Conservation (phyloP, 176 grass and related monocot genomes). For the Zea luxurians region DNA sequence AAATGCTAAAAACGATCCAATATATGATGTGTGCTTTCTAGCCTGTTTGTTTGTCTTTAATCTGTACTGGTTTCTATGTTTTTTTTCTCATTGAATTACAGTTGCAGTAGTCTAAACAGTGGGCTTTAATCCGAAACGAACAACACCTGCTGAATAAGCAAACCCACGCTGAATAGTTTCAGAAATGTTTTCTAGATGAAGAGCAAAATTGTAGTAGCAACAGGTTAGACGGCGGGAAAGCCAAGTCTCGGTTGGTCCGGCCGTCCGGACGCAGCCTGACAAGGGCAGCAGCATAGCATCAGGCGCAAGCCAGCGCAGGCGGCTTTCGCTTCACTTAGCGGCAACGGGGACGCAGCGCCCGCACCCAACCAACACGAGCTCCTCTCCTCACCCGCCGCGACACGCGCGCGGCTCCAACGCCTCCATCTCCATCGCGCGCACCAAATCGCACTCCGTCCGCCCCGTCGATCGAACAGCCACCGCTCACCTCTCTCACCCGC, state of each 20-base stretch:
- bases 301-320: slow-evolving; percentile 17
- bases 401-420: not conserved
- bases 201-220: not conserved
- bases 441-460: slow-evolving; percentile 25
- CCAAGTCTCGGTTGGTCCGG: slow-evolving; percentile 56
- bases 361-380: slow-evolving; percentile 63
- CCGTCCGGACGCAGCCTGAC: slow-evolving; percentile 27
- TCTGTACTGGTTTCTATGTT: too few relatives aligned
- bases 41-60: too few relatives aligned
- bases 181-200: not conserved
- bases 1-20: too few relatives aligned
- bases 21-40: too few relatives aligned
- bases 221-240: slow-evolving; percentile 48
- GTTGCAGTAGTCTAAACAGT: too few relatives aligned
- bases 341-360: slow-evolving; percentile 82
- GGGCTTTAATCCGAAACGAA: too few relatives aligned
- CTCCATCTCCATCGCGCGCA: not conserved
- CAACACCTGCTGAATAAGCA: not conserved
- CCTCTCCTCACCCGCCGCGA: slow-evolving; percentile 50
- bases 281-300: slow-evolving; percentile 21
- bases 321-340: slow-evolving; percentile 80
- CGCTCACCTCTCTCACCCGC: slow-evolving; percentile 47
- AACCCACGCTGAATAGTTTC: not conserved
- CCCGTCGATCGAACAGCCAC: slow-evolving; percentile 43
- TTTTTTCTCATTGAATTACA: too few relatives aligned